Base-by-base conservation (phyloP, 2,329 filamentous ascomycete genomes). In the Arthrobotrys pseudoclavata region DNA sequence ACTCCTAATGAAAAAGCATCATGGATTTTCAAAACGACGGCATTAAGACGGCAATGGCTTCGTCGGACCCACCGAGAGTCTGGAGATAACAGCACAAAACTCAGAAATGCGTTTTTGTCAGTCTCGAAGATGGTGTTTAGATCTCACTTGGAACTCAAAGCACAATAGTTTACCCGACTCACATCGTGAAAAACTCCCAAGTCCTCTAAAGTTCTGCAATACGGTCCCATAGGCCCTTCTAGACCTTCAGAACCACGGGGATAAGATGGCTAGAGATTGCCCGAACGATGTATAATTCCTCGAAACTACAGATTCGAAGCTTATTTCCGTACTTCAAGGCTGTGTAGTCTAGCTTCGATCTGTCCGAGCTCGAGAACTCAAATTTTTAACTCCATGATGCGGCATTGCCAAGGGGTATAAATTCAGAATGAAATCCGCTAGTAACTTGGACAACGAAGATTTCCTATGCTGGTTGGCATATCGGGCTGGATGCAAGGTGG, bases 391-490 rank as follows among this genome's bases (percentile, higher is more conserved):
- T 64, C 69, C 68, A 45, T 53, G 1, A 26, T 53, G 47, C 47
- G 37, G 29, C 22, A 52, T 29, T 22, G 45, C 66, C 66, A 52
- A 70, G 42, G 15, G 2, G 26, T 72, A 72, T 72, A 72, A 71
- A 72, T 57, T 48, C n/a, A 12, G 20, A 10, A 7, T 2, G 6
- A 48, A 6, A 13, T 31, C 47, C 45, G 12, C 53, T 22, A 0
- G 47, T 12, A 18, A 13, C 10, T 4, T 20, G 13, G 12, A 4
- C 9, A n/a, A 12, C 13, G 7, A 24, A 20, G 5, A 4, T 6
- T 13, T 52, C 29, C 34, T 40, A 47, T 18, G 9, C 26, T 10
- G 22, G n/a, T 20, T 61, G 22, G 61, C 13, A 52, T 15, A 40
- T 55, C 13, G 22, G 34, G 20, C 45, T 55, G 13, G 9, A 55